Conservation (phyloP, 2,329 filamentous ascomycete genomes). For the Alternaria sp. region DNA sequence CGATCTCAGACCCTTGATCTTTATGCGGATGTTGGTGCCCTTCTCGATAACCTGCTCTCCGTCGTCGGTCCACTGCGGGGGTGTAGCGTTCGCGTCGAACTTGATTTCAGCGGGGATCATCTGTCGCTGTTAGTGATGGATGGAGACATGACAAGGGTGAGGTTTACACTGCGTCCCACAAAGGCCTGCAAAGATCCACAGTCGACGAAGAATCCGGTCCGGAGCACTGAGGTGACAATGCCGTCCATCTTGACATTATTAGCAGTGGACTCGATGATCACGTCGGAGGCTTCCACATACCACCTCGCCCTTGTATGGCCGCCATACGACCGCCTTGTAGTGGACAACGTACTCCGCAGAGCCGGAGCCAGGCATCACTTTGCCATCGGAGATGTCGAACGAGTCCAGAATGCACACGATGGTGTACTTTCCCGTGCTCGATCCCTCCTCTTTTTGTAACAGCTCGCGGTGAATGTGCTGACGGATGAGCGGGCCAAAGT, state of each 20-base stretch:
- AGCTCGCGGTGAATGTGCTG: conserved; percentile 89
- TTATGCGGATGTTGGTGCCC: conserved; percentile 89
- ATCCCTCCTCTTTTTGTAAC: conserved; percentile 91
- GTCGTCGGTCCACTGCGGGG: conserved; percentile 96
- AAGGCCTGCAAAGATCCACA: conserved; percentile 80
- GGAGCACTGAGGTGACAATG: conserved; percentile 88
- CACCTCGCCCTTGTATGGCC: conserved; percentile 97
- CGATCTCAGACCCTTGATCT: conserved; percentile 90
- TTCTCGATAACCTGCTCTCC: conserved; percentile 93
- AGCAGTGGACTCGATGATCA: conserved; percentile 22
- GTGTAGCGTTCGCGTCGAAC: conserved; percentile 93
- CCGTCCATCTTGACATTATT: conserved; percentile 77
- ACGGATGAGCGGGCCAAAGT: conserved; percentile 93
- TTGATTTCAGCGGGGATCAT: conserved; percentile 91
- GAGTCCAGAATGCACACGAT: conserved; percentile 98
- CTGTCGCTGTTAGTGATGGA: conserved; percentile 54
- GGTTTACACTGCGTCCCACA: conserved; percentile 79
- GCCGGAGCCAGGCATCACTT: conserved; percentile 88
- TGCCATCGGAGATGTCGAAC: conserved; percentile 90
- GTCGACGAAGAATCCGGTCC: conserved; percentile 87
- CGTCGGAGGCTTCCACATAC: conserved; percentile 61
- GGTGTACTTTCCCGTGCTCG: conserved; percentile 93
- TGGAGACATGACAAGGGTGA: conserved; percentile 16
- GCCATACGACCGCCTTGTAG: conserved; percentile 96
- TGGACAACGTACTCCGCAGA: conserved; percentile 93